Base-by-base conservation (phyloP, 2,329 filamentous ascomycete species). In the Colletotrichum simmondsii region DNA sequence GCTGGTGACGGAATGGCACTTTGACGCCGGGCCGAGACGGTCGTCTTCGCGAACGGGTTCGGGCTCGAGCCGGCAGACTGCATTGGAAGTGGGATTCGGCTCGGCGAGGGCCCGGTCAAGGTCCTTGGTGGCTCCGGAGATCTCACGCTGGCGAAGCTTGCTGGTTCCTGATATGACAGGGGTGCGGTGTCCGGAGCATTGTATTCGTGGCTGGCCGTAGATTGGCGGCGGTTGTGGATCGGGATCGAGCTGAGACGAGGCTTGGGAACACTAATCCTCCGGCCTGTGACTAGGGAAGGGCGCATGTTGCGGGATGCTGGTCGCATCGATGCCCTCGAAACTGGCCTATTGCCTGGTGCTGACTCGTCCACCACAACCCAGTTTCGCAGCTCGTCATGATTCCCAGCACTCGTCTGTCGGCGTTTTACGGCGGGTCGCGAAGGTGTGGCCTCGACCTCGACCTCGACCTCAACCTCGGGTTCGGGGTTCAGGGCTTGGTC, bases 311-410 rank as follows among this genome's bases (percentile, higher is more conserved):
- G 28, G 65, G 77, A 62, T 74, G 76, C 28, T 32, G 64, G 54
- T 65, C 75, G 63, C 30, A 68, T 49, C 12, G 59, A 42, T 26
- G 72, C 67, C 72, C 68, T 60, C 5, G 71, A 65, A 14, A 72
- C 52, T 2, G 68, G 46, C n/a, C 68, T 37, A 10, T 54, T 46
- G 30, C 67, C 42, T 32, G 62, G 54, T 4, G 32, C 65, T 22
- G 79, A 80, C 57, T 87, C 87, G 68, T 84, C 84, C 30, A 95
- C 90, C 75, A 95, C 86, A 32, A 95, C 92, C 93, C 93, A 95
- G 81, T 91, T 93, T 35, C 89, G 86, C 6, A 93, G 83, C 56
- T 92, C 90, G 74, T 90, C 87, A 19, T 71, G 71, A 42, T 85
- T 83, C 22, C 85, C 83, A 1, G 84, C 79, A 65, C 84, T 82